Conservation (phyloP, 2,329 filamentous ascomycete species). For the Fusarium pininemorale region DNA sequence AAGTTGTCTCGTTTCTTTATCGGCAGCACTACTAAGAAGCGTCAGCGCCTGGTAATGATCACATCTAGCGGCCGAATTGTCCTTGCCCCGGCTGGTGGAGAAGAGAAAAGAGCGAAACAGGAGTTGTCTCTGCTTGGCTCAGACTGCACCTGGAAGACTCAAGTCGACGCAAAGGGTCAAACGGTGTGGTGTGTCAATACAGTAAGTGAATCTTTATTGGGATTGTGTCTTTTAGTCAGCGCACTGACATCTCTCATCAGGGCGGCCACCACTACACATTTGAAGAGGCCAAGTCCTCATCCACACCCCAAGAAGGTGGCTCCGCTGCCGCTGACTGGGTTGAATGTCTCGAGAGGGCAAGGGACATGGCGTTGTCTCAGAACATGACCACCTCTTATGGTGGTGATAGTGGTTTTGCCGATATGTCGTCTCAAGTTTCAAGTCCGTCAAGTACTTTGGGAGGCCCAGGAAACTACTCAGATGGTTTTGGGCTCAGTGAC, state of each 20-base stretch:
- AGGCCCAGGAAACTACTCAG: slow-evolving; percentile 62
- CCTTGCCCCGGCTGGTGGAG: slow-evolving; percentile 88
- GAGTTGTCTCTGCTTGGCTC: slow-evolving; percentile 85
- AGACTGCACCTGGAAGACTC: slow-evolving; percentile 81
- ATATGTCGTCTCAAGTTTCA: slow-evolving; percentile 76
- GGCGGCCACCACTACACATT: slow-evolving; percentile 91
- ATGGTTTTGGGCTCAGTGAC: slow-evolving; percentile 60
- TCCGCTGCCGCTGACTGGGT: slow-evolving; percentile 90
- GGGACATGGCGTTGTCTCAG: slow-evolving; percentile 83
- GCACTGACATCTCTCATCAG: slow-evolving; percentile 55
- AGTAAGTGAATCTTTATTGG: slow-evolving; percentile 64
- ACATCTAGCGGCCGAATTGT: slow-evolving; percentile 92
- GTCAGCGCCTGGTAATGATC: slow-evolving; percentile 92
- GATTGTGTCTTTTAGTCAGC: neutral
- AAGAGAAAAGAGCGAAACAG: slow-evolving; percentile 94
- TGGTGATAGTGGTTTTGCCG: slow-evolving; percentile 72
- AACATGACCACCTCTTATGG: slow-evolving; percentile 72
- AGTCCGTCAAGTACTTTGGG: slow-evolving; percentile 81
- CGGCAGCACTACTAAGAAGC: slow-evolving; percentile 88
- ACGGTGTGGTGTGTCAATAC: slow-evolving; percentile 92
- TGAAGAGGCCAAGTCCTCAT: slow-evolving; percentile 82
- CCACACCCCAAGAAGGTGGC: slow-evolving; percentile 64
- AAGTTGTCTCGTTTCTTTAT: slow-evolving; percentile 96
- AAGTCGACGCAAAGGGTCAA: slow-evolving; percentile 86
- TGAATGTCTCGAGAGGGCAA: slow-evolving; percentile 85